Base-by-base conservation (phyloP, 441 rosid species). In the Breynia disticha region DNA sequence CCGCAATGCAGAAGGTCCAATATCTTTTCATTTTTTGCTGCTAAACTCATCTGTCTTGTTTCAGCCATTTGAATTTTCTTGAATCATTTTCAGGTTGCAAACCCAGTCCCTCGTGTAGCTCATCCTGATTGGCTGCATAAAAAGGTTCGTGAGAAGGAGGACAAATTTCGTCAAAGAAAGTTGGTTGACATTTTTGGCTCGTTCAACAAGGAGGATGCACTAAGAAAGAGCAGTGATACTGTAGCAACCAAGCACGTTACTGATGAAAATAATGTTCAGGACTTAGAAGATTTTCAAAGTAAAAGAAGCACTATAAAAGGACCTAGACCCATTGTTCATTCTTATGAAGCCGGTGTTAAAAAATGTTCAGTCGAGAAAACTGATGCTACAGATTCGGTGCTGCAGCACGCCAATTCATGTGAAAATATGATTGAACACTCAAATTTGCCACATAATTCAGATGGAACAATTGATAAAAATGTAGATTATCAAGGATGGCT, bases 91-190 rank as follows among this genome's bases (percentile, higher is more conserved):
- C 71, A 93, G 98, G 90, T 93, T 65, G 65, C 77, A 60, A 93
- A 93, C 82, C 99, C 99, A 44, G 99, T 93, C 32, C 99, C 99
- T 61, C 80, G 99, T 71, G 99, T 93, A 41, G 76, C 73, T 74
- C 97, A 93, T 72, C 99, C 97, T 63, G 99, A 93, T 67, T 93
- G 99, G 99, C 82, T 93, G 68, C 90, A 85, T 63, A 93, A 87
- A 78, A 93, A 79, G 79, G 84, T 89, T 55, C 95, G 90, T 46
- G 99, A 89, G 73, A 89, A 84, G 76, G 94, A 89, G 8, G 99
- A 93, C 70, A 89, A 79, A 63, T 79, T 84, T 67, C 96, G 86
- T 65, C 97, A 93, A 69, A 73, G 84, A 67, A 93, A 87, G 72
- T 68, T 93, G 60, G 83, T 62, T 65, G 93, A 89, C 71, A 82